Evolutionary conservation across 1,284 basidiomycete genomes (phyloP).

Genomic region (Austroboletus novae-zelandiae): DNA sequence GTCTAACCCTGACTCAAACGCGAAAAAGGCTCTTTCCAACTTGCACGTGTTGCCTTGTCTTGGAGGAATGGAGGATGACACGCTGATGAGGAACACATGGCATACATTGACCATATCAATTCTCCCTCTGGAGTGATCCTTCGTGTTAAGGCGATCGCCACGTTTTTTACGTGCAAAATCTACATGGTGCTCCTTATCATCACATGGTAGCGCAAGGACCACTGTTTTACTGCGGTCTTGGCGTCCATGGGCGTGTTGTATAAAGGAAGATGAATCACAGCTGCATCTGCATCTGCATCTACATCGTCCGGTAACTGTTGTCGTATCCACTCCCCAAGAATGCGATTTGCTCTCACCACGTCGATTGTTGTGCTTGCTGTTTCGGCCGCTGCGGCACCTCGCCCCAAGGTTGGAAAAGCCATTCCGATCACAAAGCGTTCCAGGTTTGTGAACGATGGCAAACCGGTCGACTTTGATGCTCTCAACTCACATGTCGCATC

Average conservation of each 20-base stretch:
- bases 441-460: slow-evolving; percentile 2
- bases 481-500: slow-evolving; percentile 7
- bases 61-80: background rate
- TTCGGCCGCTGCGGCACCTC: slow-evolving; percentile 8
- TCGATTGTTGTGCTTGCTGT: slow-evolving; percentile 10
- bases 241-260: no score
- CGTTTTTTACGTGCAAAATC: background rate
- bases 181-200: background rate
- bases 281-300: no score
- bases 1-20: no score
- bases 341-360: slow-evolving; percentile 11
- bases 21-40: no score
- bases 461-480: slow-evolving; percentile 7
- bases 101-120: no score
- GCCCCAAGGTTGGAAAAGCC: background rate
- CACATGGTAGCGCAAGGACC: background rate
- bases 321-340: background rate
- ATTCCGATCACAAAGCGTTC: slow-evolving; percentile 15
- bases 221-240: background rate
- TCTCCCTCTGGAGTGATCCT: no score
- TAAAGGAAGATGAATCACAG: no score
- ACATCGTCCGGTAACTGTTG: no score
- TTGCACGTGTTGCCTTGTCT: no score
- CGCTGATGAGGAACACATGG: no score
- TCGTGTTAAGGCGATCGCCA: background rate